Percentiles rank a stretch among this genome's conserved stretches.
phyloP scores from a whole-genome alignment of 768 basidiomycete species.

The Cystobasidium onofrii region DNA sequence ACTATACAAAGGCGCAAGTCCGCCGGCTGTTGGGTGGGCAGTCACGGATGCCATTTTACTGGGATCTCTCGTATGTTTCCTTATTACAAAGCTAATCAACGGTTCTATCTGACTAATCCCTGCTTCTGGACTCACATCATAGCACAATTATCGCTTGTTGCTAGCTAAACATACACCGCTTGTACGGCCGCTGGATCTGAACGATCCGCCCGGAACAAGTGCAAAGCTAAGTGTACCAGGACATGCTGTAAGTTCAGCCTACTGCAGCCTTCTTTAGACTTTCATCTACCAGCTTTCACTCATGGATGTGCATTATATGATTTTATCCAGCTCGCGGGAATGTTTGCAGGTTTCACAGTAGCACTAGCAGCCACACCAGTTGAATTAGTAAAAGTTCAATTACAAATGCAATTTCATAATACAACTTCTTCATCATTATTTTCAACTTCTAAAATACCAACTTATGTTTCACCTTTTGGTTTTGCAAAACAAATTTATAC shows the following conservation, averaged over 20 bases:
- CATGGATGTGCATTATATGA: too few species aligned
- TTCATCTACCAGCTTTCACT: too few species aligned
- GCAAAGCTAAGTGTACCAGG: slow-evolving; percentile 57
- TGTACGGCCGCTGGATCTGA: slow-evolving; percentile 43
- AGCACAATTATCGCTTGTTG: slow-evolving; percentile 65
- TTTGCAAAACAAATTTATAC: slow-evolving; percentile 59
- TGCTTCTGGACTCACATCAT: slow-evolving; percentile 38
- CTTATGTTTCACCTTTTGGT: slow-evolving; percentile 54
- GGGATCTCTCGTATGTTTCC: slow-evolving; percentile 47
- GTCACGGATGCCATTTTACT: slow-evolving; percentile 63
- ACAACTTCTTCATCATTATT: slow-evolving; percentile 26
- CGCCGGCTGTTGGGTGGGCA: slow-evolving; percentile 58
- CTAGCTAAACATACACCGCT: slow-evolving; percentile 46
- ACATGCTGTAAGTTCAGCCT: slow-evolving; percentile 49
- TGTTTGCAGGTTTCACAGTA: slow-evolving; percentile 65
- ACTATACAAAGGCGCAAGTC: slow-evolving; percentile 55
- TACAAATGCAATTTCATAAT: slow-evolving; percentile 56
- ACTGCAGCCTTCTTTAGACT: too few species aligned
- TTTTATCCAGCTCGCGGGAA: slow-evolving; percentile 52
- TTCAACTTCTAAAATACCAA: slow-evolving; percentile 48
- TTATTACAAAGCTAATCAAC: not conserved
- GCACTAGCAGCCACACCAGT: slow-evolving; percentile 64
- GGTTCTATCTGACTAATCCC: too few species aligned
- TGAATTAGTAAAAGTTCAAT: slow-evolving; percentile 68
- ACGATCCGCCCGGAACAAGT: slow-evolving; percentile 42